These are phyloP conservation scores for Xerocomus brunneocitrinus DNA, from an alignment of 768 basidiomycete genomes.

Conservation along the genomic window DNA sequence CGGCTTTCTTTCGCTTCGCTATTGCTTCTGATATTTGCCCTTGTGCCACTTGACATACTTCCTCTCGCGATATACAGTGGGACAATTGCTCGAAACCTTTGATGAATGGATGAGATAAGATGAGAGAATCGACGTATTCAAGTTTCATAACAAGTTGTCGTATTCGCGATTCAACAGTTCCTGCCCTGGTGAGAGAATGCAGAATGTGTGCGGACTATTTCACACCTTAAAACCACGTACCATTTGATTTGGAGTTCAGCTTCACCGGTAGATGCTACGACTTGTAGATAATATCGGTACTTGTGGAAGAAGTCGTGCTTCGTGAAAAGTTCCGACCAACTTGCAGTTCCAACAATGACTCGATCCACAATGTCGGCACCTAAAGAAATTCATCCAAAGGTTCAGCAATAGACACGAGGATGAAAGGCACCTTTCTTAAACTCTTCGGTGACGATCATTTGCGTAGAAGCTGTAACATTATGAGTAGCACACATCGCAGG, in stretches of 20 bases:
- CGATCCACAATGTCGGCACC: constrained; percentile 92
- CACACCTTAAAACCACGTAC: constrained; percentile 40
- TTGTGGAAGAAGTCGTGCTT: constrained; percentile 97
- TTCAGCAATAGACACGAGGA: background rate
- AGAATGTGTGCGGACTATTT: constrained; percentile 6
- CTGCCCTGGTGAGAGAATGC: constrained; percentile 50
- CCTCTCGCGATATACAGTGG: constrained; percentile 80
- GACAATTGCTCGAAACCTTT: constrained; percentile 89
- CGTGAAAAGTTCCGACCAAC: constrained; percentile 91
- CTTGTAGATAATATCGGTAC: constrained; percentile 94
- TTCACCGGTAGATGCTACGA: constrained; percentile 85
- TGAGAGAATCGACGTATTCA: constrained; percentile 89
- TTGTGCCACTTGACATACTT: constrained; percentile 82
- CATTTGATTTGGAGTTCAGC: constrained; percentile 90
- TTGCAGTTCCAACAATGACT: constrained; percentile 76
- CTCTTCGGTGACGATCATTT: constrained; percentile 93
- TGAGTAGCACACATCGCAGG: constrained; percentile 99
- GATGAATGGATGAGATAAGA: constrained; percentile 90
- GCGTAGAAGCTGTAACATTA: constrained; percentile 93
- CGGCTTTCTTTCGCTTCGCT: constrained; percentile 69
- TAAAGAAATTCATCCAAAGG: constrained; percentile 30
- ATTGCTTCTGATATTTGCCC: constrained; percentile 79
- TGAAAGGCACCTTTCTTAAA: constrained; percentile 73
- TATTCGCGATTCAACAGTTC: constrained; percentile 96
- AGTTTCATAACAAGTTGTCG: constrained; percentile 97